These are phyloP conservation scores for Elaeagnus macrophylla DNA, from an alignment of 306 rosid genomes.

Conservation along the genomic window DNA sequence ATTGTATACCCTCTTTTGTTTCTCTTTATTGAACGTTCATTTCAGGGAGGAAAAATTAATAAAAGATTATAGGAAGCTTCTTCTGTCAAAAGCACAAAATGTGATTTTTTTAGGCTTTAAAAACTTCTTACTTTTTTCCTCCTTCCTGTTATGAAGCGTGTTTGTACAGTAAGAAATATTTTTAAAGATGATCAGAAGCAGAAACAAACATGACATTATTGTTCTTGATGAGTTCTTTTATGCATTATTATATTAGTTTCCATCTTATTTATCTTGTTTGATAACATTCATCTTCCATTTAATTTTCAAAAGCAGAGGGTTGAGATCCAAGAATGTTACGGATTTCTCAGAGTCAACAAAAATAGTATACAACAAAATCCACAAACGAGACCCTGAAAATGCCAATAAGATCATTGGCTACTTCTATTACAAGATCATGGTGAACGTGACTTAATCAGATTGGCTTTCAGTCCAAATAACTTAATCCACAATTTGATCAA, in stretches of 20 bases:
- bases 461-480: constrained; percentile 39
- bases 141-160: too few species aligned
- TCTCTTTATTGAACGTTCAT: too few species aligned
- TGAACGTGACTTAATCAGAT: constrained; percentile 32
- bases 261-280: not conserved
- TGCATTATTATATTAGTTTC: not conserved
- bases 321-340: constrained; percentile 14
- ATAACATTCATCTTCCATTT: not conserved
- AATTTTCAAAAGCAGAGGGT: constrained; percentile 12
- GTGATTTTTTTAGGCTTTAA: too few species aligned
- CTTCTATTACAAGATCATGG: constrained; percentile 29
- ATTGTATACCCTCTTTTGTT: too few species aligned
- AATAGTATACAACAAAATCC: constrained; percentile 29
- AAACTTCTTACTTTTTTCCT: too few species aligned
- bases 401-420: constrained; percentile 28
- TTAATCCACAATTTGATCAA: constrained; percentile 26
- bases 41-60: too few species aligned
- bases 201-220: too few species aligned
- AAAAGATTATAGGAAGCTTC: too few species aligned
- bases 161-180: too few species aligned
- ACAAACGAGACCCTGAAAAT: constrained; percentile 27
- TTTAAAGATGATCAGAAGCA: too few species aligned
- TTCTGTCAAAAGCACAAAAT: too few species aligned
- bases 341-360: constrained; percentile 28
- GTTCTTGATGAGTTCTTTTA: too few species aligned